Percentiles rank a stretch among this genome's conserved stretches.
phyloP scores from a whole-genome alignment of 2,329 filamentous ascomycete species.

The Neofusicoccum laricinum region DNA sequence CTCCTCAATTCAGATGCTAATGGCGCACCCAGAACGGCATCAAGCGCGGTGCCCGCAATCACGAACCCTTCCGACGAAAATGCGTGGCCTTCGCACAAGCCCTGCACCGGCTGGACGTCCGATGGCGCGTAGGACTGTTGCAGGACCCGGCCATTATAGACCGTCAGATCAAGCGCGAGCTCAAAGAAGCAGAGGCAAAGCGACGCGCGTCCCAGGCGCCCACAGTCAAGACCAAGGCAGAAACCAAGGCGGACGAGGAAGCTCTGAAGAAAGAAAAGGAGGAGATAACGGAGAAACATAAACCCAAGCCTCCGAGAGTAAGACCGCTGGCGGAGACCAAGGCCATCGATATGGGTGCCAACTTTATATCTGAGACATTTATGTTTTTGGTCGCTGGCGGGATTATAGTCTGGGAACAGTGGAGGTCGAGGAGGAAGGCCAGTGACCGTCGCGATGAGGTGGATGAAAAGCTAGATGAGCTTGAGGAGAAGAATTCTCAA shows the following conservation, averaged over 20 bases:
- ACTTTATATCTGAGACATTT: slow-evolving; percentile 66
- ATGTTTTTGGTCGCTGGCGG: slow-evolving; percentile 63
- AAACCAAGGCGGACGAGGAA: slow-evolving; percentile 56
- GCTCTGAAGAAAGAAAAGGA: slow-evolving; percentile 47
- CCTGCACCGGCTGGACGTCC: slow-evolving; percentile 66
- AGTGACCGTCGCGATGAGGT: slow-evolving; percentile 59
- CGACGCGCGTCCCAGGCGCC: slow-evolving; percentile 45
- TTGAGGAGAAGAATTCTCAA: slow-evolving; percentile 49
- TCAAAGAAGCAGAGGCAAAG: slow-evolving; percentile 53
- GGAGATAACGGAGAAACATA: slow-evolving; percentile 43
- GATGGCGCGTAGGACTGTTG: slow-evolving; percentile 62
- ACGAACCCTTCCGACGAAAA: slow-evolving; percentile 61
- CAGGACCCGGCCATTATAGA: slow-evolving; percentile 59
- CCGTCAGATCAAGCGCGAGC: slow-evolving; percentile 51
- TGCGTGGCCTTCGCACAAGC: slow-evolving; percentile 63
- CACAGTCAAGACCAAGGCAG: slow-evolving; percentile 61
- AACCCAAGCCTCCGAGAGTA: slow-evolving; percentile 44
- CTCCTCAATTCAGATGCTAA: not conserved
- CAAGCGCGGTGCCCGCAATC: slow-evolving; percentile 65
- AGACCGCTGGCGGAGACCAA: slow-evolving; percentile 64
- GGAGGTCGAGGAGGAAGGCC: slow-evolving; percentile 60
- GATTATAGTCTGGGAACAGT: slow-evolving; percentile 62
- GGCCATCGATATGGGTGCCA: slow-evolving; percentile 66
- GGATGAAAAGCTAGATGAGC: slow-evolving; percentile 55
- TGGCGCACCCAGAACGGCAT: slow-evolving; percentile 56